Evolutionary conservation across 805 yeast species (phyloP), one percentile per base, ranked within the genome.

Genomic region (Saccharomycopsis sp.): DNA sequence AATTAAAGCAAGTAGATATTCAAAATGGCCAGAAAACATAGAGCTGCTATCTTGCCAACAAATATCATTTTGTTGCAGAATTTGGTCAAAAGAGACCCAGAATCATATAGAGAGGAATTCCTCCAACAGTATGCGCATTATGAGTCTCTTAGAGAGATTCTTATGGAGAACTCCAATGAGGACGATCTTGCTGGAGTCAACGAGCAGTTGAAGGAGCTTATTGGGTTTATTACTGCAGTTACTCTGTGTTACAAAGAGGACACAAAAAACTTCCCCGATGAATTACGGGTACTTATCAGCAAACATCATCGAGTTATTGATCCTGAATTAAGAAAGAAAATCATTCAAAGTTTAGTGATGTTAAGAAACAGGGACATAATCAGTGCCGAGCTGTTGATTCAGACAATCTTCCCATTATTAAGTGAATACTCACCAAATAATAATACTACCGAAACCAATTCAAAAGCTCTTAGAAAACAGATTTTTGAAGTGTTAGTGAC

Each of bases 11-110:
- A n/a, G n/a, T n/a, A n/a, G n/a, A 49, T 22, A 19, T 42, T n/a
- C 5, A 29, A 29, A 23, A 93, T 93, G 98, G 96, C 82, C 41
- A 89, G 86, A 72, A 81, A 85, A 71, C 85, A 88, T 74, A 88
- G 97, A 80, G 94, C 97, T 25, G 97, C 97, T 52, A 80, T 92
- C 58, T 76, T 93, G 69, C 98, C 98, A 9, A 88, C 91, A 19
- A 94, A 94, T 72, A 87, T 94, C 69, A 92, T 96, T 44, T 75
- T 93, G 62, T 74, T 94, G 61, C 99, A 94, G 74, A 94, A 94
- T 71, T 78, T 94, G 63, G 96, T 94, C 8, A 86, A 92, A 65
- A 80, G 97, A 66, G 99, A 94, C 70, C 97, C 99, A 1, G 87
- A 82, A 65, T 92, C 98, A 0, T 94, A 94, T 70, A 83, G 84